phyloP scores from a whole-genome alignment of 2,329 filamentous ascomycete genomes.

The Elsinoe necatrix region DNA sequence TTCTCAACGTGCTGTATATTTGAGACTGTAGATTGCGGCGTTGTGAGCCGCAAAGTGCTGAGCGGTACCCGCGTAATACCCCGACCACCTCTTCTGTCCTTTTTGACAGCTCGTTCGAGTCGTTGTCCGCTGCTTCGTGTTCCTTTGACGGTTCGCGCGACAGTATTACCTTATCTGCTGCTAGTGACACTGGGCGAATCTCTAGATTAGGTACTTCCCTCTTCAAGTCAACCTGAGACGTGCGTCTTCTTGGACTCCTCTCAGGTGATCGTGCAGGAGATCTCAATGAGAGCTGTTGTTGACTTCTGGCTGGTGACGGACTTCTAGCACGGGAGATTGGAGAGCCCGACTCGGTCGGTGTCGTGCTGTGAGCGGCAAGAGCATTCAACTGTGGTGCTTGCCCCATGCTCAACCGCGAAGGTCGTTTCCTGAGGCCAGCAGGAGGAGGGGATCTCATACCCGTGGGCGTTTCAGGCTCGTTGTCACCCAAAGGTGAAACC shows the following conservation, averaged over 20 bases:
- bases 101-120: neutral
- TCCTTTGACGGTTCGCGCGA: constrained; percentile 10
- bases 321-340: constrained; percentile 16
- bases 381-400: constrained; percentile 39
- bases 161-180: neutral
- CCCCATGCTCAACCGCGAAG: constrained; percentile 45
- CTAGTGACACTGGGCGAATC: neutral
- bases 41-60: constrained; percentile 6
- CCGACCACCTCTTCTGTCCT: constrained; percentile 5
- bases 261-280: constrained; percentile 16
- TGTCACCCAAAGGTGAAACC: constrained; percentile 32
- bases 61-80: constrained; percentile 9
- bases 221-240: neutral
- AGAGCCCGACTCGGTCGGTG: constrained; percentile 18
- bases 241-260: neutral
- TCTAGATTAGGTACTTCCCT: neutral
- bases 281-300: neutral
- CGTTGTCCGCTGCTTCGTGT: neutral
- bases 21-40: constrained; percentile 11
- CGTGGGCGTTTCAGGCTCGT: constrained; percentile 30
- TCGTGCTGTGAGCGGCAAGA: constrained; percentile 25
- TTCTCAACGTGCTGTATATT: constrained; percentile 8
- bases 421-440: constrained; percentile 46
- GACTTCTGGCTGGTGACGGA: constrained; percentile 21
- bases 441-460: constrained; percentile 41